Base-by-base conservation (phyloP, 192 early-diverging fungal species). In the Kickxella alabastrina region DNA sequence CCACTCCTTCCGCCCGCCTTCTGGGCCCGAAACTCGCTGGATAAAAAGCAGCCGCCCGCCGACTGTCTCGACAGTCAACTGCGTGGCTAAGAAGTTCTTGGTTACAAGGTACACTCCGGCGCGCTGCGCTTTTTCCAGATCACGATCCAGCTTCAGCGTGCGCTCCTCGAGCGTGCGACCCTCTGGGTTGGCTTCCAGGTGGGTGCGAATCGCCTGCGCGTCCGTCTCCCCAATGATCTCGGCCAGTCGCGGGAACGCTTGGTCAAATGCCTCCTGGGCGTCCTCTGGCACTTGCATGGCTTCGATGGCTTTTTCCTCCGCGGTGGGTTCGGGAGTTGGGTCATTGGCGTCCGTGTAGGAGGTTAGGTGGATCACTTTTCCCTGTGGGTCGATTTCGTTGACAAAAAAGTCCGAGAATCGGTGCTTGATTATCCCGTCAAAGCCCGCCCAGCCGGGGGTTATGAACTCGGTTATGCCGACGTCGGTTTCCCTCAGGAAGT, bases 321-420 rank as follows among this genome's bases (percentile, higher is more conserved):
- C 54, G 10, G 58, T 59, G 21, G 48, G 21, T 6, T 54, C 50
- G 13, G 75, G 59, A 9, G 57, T 57, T 1, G 64, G 68, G 32
- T 68, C 65, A 4, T 50, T 56, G 3, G 46, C 66, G 10, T 65
- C 67, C 7, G 53, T 57, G 12, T 59, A 61, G 40, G 69, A 72
- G 14, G 68, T 64, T 38, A 98, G 64, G 35, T 83, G 87, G 8
- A 93, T 84, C 2, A 89, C 79, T 79, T 81, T 57, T 15, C 90
- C 89, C 17, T 68, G 49, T 26, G 58, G 46, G 56, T 87, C 86
- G 14, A 98, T 86, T 80, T 98, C 95, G 70, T 92, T 86, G 21
- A 98, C 95, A 27, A 92, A 71, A 70, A 98, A 98, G 64, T 98
- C 95, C 0, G 82, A 70, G 41, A 79, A 87, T 55, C 93, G 88